Evolutionary conservation across 1,139 yeast genomes (phyloP), one percentile per base, ranked within the genome.

Genomic region (Suhomyces yuchorum): DNA sequence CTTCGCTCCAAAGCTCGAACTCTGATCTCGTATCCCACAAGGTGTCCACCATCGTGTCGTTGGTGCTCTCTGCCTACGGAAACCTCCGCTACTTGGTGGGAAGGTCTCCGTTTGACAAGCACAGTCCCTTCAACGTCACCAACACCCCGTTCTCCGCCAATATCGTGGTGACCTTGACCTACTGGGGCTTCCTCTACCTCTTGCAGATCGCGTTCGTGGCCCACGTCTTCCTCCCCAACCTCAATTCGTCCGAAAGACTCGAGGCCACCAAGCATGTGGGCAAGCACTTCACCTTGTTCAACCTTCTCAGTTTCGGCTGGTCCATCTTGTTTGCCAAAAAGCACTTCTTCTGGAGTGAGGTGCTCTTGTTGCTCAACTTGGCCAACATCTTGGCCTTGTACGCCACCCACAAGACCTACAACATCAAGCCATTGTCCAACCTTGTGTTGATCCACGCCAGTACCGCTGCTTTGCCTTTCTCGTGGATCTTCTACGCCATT

Each of bases 61-160:
- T 77, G 56, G 66, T 69, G 2, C 71, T 85, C 34, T 76, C 89
- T 1, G 65, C 75, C 11, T 80, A 78, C 57, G 85, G 84, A 39
- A 75, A 80, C 51, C 52, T 82, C 46, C 72, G 77, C 44, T 83
- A 80, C 62, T 70, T 81, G 44, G 73, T 81, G 15, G 84, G 84
- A 36, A 68, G 80, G 56, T 61, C 75, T 22, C 68, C 73, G 58
- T 63, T 69, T 49, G 65, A 68, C 54, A 70, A 75, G 40, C 76
- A 79, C 59, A 69, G 71, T 42, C 78, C 77, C 6, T 75, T 73
- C 61, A 70, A 67, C 52, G 75, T 75, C 9, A 68, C 55, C 26
- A 60, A 75, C 15, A 87, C 93, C 2, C 93, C 96, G 14, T 87
- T 87, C 70, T 80, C 90, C 3, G 81, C 82, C 20, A 80, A 81